These are phyloP conservation scores for Cladosporium sp. DNA, from an alignment of 2,329 filamentous ascomycete genomes.

Conservation along the genomic window DNA sequence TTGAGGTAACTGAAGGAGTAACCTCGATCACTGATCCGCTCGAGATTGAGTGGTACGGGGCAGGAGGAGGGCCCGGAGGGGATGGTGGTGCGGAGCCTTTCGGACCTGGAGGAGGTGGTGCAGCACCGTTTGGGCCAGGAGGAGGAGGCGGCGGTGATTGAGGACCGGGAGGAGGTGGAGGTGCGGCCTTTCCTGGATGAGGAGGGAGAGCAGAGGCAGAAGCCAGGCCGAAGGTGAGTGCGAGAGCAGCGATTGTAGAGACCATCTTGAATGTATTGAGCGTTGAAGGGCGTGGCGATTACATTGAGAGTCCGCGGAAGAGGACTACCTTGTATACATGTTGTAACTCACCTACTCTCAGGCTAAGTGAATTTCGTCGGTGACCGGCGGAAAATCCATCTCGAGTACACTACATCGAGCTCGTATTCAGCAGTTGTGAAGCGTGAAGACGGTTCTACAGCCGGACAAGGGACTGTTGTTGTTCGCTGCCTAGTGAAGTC, in stretches of 20 bases:
- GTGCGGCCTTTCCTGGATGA: background rate
- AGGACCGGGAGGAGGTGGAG: background rate
- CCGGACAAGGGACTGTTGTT: conserved; percentile 6
- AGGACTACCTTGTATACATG: background rate
- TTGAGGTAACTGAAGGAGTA: background rate
- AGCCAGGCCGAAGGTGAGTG: conserved; percentile 8
- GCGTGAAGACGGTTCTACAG: conserved; percentile 1
- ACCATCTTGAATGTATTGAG: background rate
- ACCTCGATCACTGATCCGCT: background rate
- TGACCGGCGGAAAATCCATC: background rate
- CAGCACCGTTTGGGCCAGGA: background rate
- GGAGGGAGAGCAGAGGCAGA: conserved; percentile 1
- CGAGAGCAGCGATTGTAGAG: conserved; percentile 2
- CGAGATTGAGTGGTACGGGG: background rate
- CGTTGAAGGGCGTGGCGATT: background rate
- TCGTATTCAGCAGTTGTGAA: background rate
- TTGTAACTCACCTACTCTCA: background rate
- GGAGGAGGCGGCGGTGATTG: background rate
- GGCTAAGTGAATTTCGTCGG: background rate
- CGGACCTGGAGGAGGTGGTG: background rate
- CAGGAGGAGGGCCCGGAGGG: background rate
- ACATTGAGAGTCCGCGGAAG: background rate
- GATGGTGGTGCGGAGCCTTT: background rate
- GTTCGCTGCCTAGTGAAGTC: conserved; percentile 3
- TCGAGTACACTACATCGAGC: background rate